phyloP scores from a whole-genome alignment of 2,329 filamentous ascomycete genomes.

The Rhynchosporium secalis region DNA sequence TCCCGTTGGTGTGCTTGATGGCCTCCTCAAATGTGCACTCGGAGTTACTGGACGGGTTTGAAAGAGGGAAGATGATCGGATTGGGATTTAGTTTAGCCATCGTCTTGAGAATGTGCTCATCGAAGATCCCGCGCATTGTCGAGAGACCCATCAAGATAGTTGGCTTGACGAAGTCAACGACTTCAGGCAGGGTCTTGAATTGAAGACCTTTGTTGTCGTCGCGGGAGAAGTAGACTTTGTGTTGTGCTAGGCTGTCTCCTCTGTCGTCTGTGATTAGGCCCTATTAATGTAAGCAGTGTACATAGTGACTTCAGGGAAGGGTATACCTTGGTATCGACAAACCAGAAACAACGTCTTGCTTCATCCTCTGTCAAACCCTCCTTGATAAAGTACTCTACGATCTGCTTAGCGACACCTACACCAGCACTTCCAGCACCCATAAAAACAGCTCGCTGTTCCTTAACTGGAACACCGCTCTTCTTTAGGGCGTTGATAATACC shows the following conservation, averaged over 20 bases:
- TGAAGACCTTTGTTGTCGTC: slow-evolving; percentile 41
- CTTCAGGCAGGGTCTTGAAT: slow-evolving; percentile 62
- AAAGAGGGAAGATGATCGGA: slow-evolving; percentile 77
- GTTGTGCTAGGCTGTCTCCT: slow-evolving; percentile 70
- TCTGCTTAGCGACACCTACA: slow-evolving; percentile 81
- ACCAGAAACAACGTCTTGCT: slow-evolving; percentile 69
- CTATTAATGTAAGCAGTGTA: slow-evolving; percentile 40
- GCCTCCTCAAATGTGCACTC: slow-evolving; percentile 79
- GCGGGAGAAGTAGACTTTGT: slow-evolving; percentile 48
- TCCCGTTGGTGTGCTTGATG: slow-evolving; percentile 73
- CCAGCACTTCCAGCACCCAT: slow-evolving; percentile 83
- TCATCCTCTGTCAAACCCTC: slow-evolving; percentile 66
- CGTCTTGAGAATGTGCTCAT: slow-evolving; percentile 67
- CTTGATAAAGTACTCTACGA: slow-evolving; percentile 74
- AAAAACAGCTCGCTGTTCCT: slow-evolving; percentile 69
- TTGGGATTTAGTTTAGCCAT: slow-evolving; percentile 72
- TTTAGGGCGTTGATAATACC: slow-evolving; percentile 75
- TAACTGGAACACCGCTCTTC: slow-evolving; percentile 63
- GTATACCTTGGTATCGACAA: slow-evolving; percentile 60
- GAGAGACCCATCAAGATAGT: slow-evolving; percentile 84
- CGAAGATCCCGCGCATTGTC: slow-evolving; percentile 74
- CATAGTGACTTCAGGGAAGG: neutral
- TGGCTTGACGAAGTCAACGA: slow-evolving; percentile 71
- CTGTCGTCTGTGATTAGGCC: slow-evolving; percentile 70
- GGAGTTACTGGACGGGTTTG: slow-evolving; percentile 80